phyloP scores from a whole-genome alignment of 1,284 basidiomycete species.

The Ceratobasidium sp. region DNA sequence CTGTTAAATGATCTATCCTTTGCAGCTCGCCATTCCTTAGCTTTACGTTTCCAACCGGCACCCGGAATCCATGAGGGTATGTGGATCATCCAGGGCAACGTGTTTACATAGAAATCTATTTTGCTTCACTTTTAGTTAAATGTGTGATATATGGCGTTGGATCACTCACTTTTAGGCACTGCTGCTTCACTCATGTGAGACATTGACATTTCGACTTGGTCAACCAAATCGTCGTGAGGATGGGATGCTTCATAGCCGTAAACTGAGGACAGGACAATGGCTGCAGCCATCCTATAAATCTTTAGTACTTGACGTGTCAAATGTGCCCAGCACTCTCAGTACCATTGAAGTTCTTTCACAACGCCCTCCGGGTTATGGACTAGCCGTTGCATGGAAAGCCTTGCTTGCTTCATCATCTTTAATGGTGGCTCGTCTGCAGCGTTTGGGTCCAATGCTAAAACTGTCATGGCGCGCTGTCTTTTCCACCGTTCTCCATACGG shows the following conservation, averaged over 20 bases:
- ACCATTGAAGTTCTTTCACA: conserved; percentile 12
- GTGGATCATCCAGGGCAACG: conserved; percentile 10
- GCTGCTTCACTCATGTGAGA: not conserved
- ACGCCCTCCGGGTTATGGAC: not conserved
- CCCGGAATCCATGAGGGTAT: conserved; percentile 37
- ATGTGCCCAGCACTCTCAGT: not conserved
- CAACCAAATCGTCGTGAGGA: conserved; percentile 9
- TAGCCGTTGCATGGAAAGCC: conserved; percentile 17
- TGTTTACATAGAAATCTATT: conserved; percentile 16
- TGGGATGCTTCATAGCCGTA: conserved; percentile 34
- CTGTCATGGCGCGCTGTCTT: not conserved
- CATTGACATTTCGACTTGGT: conserved; percentile 7
- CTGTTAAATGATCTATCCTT: not conserved
- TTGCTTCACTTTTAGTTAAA: not conserved
- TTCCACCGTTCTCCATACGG: conserved; percentile 18
- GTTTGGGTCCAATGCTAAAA: not conserved
- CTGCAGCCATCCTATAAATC: too few relatives aligned
- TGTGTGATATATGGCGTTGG: not conserved
- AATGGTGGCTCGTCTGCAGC: conserved; percentile 6
- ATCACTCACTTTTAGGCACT: not conserved
- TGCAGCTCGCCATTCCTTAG: not conserved
- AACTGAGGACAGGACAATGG: not conserved
- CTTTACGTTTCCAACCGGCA: conserved; percentile 32
- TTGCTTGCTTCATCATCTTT: not conserved
- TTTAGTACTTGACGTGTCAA: too few relatives aligned